These are phyloP conservation scores for Xylariaceae sp. DNA, from an alignment of 2,329 filamentous ascomycete genomes.

Conservation along the genomic window DNA sequence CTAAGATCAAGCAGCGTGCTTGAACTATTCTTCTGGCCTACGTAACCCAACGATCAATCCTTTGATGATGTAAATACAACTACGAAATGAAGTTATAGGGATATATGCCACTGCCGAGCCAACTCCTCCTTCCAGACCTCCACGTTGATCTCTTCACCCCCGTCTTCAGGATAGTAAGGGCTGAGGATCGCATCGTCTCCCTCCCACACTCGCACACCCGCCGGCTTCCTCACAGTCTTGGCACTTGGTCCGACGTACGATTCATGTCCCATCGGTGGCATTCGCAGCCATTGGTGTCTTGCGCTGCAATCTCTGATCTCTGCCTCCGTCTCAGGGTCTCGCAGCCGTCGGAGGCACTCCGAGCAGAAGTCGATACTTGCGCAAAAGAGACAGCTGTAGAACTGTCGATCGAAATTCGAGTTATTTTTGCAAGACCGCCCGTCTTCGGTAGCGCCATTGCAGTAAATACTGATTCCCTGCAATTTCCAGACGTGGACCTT, in stretches of 20 bases:
- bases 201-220: conserved; percentile 2
- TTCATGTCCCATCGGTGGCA: conserved; percentile 9
- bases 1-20: too few relatives aligned
- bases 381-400: conserved; percentile 21
- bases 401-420: conserved; percentile 2
- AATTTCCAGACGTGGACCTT: not conserved
- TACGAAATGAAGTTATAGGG: too few relatives aligned
- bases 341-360: conserved; percentile 17
- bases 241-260: conserved; percentile 13
- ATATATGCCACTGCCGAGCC: conserved; percentile 14
- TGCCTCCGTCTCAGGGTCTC: conserved; percentile 1
- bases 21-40: too few relatives aligned
- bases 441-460: conserved; percentile 1
- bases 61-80: too few relatives aligned
- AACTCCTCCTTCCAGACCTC: conserved; percentile 17
- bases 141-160: conserved; percentile 8
- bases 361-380: conserved; percentile 16
- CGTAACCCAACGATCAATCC: too few relatives aligned
- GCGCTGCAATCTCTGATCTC: conserved; percentile 15
- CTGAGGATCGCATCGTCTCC: conserved; percentile 10
- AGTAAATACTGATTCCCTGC: too few relatives aligned
- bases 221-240: conserved; percentile 10
- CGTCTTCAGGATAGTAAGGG: conserved; percentile 10
- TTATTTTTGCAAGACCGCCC: conserved; percentile 4
- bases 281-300: conserved; percentile 16